Base-by-base conservation (phyloP, 177 flowering plant genomes). In the Tripterygium wilfordii region DNA sequence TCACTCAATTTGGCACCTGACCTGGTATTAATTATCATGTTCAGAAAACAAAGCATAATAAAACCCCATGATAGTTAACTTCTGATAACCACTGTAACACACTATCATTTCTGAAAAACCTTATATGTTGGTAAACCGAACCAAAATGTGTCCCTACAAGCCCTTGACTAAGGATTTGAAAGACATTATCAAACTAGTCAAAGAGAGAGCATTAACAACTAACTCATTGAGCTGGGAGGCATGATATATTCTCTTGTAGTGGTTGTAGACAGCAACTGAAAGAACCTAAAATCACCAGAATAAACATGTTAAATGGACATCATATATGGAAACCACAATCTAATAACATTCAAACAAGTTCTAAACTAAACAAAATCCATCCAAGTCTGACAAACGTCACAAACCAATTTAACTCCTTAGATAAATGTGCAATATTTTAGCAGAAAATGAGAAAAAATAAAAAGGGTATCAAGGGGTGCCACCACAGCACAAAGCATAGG, bases 231-330 rank as follows among this genome's bases (percentile, higher is more conserved):
- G 68, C 66, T 47, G 25, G 14, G 85, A 75, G 8, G 71, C 60
- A 56, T 77, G 75, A 42, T 68, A 70, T 50, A 90, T 83, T 71
- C 98, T 76, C 54, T 90, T 90, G 66, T 90, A 90, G 62, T 90
- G 98, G 48, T 90, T 88, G 69, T 90, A 81, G 30, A 90, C 98
- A 41, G 92, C 98, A 48, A 90, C 98, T 10, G 98, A 81, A 25
- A 90, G 91, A 51, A 88, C 95, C 96, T 90, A n/a, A n/a, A n/a
- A n/a, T n/a, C n/a, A n/a, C n/a, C n/a, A n/a, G n/a, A n/a, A n/a
- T n/a, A n/a, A n/a, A n/a, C n/a, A n/a, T n/a, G n/a, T n/a, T n/a
- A n/a, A n/a, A n/a, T n/a, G n/a, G n/a, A n/a, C n/a, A n/a, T n/a
- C n/a, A n/a, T n/a, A n/a, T n/a, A n/a, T n/a, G n/a, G n/a, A n/a